A percentile compares a stretch with the other conserved stretches of the same genome.
Conservation (phyloP, 2,329 filamentous ascomycete genomes). For the Colletotrichum tamarilloi region DNA sequence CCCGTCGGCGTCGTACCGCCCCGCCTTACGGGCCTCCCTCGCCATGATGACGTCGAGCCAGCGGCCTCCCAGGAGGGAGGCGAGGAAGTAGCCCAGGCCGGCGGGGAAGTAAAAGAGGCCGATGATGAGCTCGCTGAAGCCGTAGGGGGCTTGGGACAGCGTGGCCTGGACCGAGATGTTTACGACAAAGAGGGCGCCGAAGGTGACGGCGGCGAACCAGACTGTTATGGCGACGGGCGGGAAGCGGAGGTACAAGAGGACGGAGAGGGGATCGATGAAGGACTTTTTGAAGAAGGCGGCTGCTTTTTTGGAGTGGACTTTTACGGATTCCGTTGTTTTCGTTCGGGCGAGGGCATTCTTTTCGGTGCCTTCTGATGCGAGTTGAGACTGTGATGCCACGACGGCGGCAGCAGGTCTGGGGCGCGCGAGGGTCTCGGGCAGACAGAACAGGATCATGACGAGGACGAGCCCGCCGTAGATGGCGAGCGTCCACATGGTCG, state of each 20-base stretch:
- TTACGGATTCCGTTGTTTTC: conserved; percentile 71
- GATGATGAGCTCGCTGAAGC: conserved; percentile 74
- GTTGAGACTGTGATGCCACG: conserved; percentile 6
- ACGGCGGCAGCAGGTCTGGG: conserved; percentile 37
- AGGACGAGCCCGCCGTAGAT: conserved; percentile 73
- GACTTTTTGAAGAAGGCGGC: conserved; percentile 66
- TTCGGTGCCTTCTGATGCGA: conserved; percentile 15
- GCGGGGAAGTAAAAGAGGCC: conserved; percentile 83
- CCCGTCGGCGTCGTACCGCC: conserved; percentile 74
- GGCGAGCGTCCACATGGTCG: conserved; percentile 81
- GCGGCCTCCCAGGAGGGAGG: conserved; percentile 75
- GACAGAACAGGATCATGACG: conserved; percentile 66
- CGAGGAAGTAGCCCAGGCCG: conserved; percentile 77
- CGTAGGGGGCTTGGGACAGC: conserved; percentile 75
- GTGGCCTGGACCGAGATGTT: conserved; percentile 81
- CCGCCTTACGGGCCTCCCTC: conserved; percentile 76
- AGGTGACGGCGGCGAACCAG: conserved; percentile 79
- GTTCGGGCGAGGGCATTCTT: conserved; percentile 56
- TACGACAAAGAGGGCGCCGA: conserved; percentile 79
- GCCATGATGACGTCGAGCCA: conserved; percentile 89
- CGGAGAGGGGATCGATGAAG: conserved; percentile 78
- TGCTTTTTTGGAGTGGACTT: conserved; percentile 64
- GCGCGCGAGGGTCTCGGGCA: conserved; percentile 73
- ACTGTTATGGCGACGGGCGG: conserved; percentile 80
- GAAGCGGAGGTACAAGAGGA: conserved; percentile 78